Evolutionary conservation across 2,329 filamentous ascomycete species (phyloP), one percentile per base, ranked within the genome.

Genomic region (Cercospora sojina): DNA sequence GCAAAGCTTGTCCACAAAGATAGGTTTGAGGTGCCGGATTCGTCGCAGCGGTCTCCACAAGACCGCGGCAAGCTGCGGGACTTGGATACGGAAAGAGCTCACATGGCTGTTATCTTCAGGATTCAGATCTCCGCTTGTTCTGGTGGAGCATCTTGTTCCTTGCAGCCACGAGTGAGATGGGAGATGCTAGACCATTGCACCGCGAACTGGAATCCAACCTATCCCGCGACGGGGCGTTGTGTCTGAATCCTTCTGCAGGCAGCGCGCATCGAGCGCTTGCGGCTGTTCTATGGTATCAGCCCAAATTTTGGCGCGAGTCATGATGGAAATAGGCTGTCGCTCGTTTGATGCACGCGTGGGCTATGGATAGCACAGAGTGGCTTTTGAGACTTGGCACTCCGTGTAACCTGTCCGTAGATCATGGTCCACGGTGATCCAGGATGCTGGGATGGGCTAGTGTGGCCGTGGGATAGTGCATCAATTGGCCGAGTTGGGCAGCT

Each of bases 391-490:
- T 58, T 58, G 55, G 55, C 55, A 35, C 6, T 32, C 29, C 5
- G 55, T 58, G 55, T 58, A 20, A 58, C 55, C 32, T 31, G 27
- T 16, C 9, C 55, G 55, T 20, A 58, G 55, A 58, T 32, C 55
- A 35, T 35, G 29, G 29, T 18, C 55, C 55, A 38, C 55, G 31
- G 12, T 7, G 3, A 13, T 16, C 55, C 55, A 35, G 29, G 55
- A n/a, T 9, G 29, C 55, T 58, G 55, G 55, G 29, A 38, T 3
- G 2, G 51, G 25, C 16, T 31, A 29, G 29, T 29, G 29, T 29
- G 18, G 25, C n/a, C n/a, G 32, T 31, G 55, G 23, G 55, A 18
- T 27, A 32, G n/a, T 57, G 55, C 16, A 57, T 20, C 41, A 47
- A 47, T 10, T 47, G 41, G 41, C 41, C 41, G 41, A 47, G 41